Conservation (phyloP, 1,139 yeast genomes). For the Yamadazyma diospyri region DNA sequence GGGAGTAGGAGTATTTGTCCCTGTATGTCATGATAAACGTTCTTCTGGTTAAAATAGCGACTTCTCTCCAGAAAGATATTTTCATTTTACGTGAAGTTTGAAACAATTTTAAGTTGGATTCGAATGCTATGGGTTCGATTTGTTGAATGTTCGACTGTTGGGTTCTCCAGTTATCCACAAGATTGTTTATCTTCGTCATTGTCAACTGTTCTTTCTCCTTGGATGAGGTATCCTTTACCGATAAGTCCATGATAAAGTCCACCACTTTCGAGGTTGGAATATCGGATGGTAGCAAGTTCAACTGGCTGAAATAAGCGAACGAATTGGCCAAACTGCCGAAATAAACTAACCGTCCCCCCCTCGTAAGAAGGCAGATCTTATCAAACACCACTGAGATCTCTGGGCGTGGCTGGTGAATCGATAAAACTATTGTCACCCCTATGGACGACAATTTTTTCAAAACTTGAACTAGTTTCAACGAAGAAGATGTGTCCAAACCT, state of each 20-base stretch:
- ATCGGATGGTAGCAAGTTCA: slow-evolving; percentile 19
- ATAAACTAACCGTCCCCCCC: slow-evolving; percentile 62
- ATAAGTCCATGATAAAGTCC: slow-evolving; percentile 64
- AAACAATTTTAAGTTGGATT: slow-evolving; percentile 24
- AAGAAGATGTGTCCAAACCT: slow-evolving; percentile 79
- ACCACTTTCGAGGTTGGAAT: slow-evolving; percentile 32
- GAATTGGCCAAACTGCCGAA: slow-evolving; percentile 50
- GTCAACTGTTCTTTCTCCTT: slow-evolving; percentile 44
- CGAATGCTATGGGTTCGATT: slow-evolving; percentile 18
- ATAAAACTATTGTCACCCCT: slow-evolving; percentile 70
- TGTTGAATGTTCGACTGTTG: slow-evolving; percentile 4
- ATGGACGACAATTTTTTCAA: slow-evolving; percentile 49
- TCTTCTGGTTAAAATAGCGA: slow-evolving; percentile 53
- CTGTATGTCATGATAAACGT: slow-evolving; percentile 53
- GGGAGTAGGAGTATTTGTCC: slow-evolving; percentile 55
- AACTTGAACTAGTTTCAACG: slow-evolving; percentile 61
- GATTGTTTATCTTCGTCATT: slow-evolving; percentile 35
- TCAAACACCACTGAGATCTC: slow-evolving; percentile 70
- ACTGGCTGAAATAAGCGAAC: slow-evolving; percentile 46
- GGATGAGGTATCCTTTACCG: slow-evolving; percentile 61
- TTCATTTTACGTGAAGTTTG: slow-evolving; percentile 24
- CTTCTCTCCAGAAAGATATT: slow-evolving; percentile 40
- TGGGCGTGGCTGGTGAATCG: slow-evolving; percentile 83
- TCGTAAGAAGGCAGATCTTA: slow-evolving; percentile 63
- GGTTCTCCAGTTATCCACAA: slow-evolving; percentile 51